A percentile compares a stretch with the other conserved stretches of the same genome.
Conservation (phyloP, 139 green algal genomes). For the Chlamydomonas applanata region DNA sequence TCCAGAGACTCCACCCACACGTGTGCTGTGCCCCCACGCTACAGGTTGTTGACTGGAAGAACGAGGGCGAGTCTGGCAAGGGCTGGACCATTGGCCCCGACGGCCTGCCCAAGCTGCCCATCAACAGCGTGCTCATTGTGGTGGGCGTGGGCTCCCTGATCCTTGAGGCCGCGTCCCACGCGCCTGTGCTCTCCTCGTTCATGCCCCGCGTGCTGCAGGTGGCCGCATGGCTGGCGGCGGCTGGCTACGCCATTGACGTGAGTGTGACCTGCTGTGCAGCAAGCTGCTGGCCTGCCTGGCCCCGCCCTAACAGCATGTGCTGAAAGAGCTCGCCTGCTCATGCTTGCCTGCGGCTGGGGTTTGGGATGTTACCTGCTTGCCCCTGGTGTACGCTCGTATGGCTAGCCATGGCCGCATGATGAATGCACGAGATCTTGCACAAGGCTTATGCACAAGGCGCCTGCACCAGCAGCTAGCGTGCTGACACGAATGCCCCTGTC, state of each 20-base stretch:
- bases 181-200: slow-evolving; percentile 60
- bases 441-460: no score
- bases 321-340: no score
- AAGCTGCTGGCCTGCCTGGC: no score
- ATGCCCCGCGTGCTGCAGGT: slow-evolving; percentile 64
- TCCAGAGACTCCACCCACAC: not conserved
- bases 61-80: slow-evolving; percentile 52
- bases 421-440: no score
- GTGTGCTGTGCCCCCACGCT: not conserved
- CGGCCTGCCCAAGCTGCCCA: slow-evolving; percentile 65
- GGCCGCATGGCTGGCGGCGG: slow-evolving; percentile 49
- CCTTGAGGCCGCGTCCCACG: slow-evolving; percentile 60
- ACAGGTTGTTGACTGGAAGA: slow-evolving; percentile 55
- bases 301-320: no score
- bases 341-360: no score
- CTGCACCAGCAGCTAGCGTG: no score
- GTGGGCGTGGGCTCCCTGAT: slow-evolving; percentile 64
- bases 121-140: slow-evolving; percentile 69
- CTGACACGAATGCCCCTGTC: no score
- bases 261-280: no score
- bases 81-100: slow-evolving; percentile 57
- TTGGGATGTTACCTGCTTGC: no score
- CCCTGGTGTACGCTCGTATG: no score
- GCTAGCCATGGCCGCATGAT: no score
- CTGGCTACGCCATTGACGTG: slow-evolving; percentile 60